Percentiles rank a stretch among this genome's conserved stretches.
These are phyloP conservation scores for Lepidopterella palustris DNA, from an alignment of 495 filamentous ascomycete genomes.

Conservation along the genomic window DNA sequence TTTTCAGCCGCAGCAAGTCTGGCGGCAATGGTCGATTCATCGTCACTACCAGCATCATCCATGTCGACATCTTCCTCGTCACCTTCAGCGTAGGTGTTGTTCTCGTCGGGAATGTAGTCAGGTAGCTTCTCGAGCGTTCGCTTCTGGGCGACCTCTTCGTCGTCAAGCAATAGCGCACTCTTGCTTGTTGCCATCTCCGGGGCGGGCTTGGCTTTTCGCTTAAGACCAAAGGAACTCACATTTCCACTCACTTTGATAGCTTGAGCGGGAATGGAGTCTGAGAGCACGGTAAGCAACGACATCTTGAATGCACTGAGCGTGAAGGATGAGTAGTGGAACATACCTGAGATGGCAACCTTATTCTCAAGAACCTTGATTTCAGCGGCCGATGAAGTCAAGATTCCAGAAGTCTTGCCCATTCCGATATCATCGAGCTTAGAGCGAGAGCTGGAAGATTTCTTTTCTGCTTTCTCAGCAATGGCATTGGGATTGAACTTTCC, in stretches of 20 bases:
- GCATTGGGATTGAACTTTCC: slow-evolving; percentile 89
- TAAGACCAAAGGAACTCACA: slow-evolving; percentile 77
- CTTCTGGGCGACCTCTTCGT: slow-evolving; percentile 77
- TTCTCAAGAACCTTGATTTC: neutral
- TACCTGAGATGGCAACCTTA: slow-evolving; percentile 29
- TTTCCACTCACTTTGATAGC: slow-evolving; percentile 59
- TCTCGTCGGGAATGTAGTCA: slow-evolving; percentile 53
- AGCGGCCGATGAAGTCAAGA: neutral
- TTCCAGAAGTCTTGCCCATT: slow-evolving; percentile 37
- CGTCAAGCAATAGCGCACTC: slow-evolving; percentile 73
- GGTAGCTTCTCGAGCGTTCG: slow-evolving; percentile 47
- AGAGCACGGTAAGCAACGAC: slow-evolving; percentile 10
- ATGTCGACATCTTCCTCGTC: slow-evolving; percentile 69
- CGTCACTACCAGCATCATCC: slow-evolving; percentile 72
- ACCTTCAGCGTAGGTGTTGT: slow-evolving; percentile 52
- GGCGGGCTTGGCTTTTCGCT: slow-evolving; percentile 55
- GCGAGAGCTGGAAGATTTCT: neutral
- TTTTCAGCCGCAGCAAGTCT: slow-evolving; percentile 65
- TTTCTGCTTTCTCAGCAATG: slow-evolving; percentile 63
- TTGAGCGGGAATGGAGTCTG: slow-evolving; percentile 39
- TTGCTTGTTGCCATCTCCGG: slow-evolving; percentile 61
- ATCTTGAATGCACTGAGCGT: neutral
- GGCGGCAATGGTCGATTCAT: slow-evolving; percentile 78
- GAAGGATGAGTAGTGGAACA: slow-evolving; percentile 27
- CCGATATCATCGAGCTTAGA: slow-evolving; percentile 31